Conservation (phyloP, 176 grass and related monocot species). For the Puccinellia tenuiflora region DNA sequence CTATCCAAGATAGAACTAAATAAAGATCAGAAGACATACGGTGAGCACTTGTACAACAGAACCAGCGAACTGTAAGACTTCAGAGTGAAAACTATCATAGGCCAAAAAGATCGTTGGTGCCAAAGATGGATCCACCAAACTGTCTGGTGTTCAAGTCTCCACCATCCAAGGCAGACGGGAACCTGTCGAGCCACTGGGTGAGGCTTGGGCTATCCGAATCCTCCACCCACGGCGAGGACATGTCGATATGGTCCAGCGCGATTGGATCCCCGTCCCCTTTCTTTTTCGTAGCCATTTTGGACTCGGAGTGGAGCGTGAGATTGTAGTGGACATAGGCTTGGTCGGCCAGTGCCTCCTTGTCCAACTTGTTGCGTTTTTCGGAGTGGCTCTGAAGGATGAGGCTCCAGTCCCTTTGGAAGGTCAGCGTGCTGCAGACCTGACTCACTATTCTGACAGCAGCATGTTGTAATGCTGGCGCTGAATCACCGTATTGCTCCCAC, state of each 20-base stretch:
- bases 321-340: conserved; percentile 90
- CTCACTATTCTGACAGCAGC: conserved; percentile 83
- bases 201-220: conserved; percentile 61
- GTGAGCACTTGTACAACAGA: neutral
- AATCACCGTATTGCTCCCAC: conserved; percentile 97
- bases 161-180: conserved; percentile 59
- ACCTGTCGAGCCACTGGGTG: conserved; percentile 85
- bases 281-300: conserved; percentile 33
- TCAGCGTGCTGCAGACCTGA: conserved; percentile 84
- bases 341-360: conserved; percentile 70
- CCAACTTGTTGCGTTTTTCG: conserved; percentile 73
- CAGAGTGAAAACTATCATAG: conserved; percentile 34
- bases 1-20: neutral
- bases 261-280: conserved; percentile 54
- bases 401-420: conserved; percentile 71
- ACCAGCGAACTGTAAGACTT: neutral
- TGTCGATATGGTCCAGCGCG: conserved; percentile 54
- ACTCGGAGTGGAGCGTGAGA: conserved; percentile 49
- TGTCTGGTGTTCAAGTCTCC: conserved; percentile 76
- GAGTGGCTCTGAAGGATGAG: conserved; percentile 70
- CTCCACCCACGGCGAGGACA: conserved; percentile 88
- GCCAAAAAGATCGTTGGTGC: conserved; percentile 67
- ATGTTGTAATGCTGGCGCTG: conserved; percentile 63
- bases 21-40: conserved; percentile 17
- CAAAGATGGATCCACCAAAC: conserved; percentile 69